phyloP scores from a whole-genome alignment of 768 basidiomycete genomes.

The Pluteus cervinus region DNA sequence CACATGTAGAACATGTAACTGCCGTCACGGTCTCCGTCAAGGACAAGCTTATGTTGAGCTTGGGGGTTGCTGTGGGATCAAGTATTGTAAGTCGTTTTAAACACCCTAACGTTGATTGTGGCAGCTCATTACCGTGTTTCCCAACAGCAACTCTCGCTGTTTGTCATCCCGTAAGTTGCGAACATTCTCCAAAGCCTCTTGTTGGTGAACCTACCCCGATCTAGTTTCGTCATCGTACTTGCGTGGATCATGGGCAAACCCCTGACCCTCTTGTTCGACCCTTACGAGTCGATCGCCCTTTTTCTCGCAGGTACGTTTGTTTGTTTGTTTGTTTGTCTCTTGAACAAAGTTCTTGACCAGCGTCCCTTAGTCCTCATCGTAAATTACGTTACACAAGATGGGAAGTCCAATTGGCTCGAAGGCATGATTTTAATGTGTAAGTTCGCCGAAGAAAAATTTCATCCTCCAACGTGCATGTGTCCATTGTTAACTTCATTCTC shows the following conservation, averaged over 20 bases:
- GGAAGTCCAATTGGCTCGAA: constrained; percentile 81
- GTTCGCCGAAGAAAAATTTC: not conserved
- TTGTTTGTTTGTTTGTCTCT: not conserved
- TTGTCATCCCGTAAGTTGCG: constrained; percentile 70
- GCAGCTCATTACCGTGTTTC: too few relatives aligned
- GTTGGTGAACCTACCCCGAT: not conserved
- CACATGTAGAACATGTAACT: constrained; percentile 68
- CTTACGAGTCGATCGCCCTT: constrained; percentile 72
- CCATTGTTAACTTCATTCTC: not conserved
- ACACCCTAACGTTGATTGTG: not conserved
- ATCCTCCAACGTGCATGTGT: not conserved
- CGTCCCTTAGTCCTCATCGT: constrained; percentile 65
- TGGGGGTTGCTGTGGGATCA: constrained; percentile 87
- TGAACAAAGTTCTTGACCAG: not conserved
- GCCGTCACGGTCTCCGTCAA: constrained; percentile 91
- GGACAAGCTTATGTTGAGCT: constrained; percentile 79
- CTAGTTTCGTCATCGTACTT: constrained; percentile 64
- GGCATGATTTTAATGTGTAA: constrained; percentile 48
- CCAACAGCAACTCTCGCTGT: constrained; percentile 71
- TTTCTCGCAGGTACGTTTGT: constrained; percentile 36
- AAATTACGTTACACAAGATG: constrained; percentile 77
- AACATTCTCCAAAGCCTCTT: not conserved
- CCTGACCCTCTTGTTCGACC: constrained; percentile 78
- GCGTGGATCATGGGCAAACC: constrained; percentile 83
- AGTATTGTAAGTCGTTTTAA: constrained; percentile 54